Evolutionary conservation across 371 early-diverging fungal species (phyloP), one percentile per base, ranked within the genome.

Genomic region (Rhizopus arrhizus): DNA sequence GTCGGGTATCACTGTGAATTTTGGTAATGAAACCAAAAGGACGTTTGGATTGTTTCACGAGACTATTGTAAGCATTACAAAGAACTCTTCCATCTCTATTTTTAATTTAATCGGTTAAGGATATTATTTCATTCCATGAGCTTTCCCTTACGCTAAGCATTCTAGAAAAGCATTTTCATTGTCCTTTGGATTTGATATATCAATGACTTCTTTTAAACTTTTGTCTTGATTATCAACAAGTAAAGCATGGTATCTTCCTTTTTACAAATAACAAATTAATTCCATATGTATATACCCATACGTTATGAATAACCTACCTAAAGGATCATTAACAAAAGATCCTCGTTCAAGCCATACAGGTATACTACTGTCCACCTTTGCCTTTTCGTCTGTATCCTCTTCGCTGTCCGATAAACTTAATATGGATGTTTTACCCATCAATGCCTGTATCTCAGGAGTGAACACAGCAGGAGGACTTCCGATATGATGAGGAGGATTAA

Each of bases 11-110:
- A 12, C 74, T 71, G 46, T 87, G 83, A 22, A 83, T 75, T 53
- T 87, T 84, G 56, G 73, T 81, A 31, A 87, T 84, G n/a, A 80
- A 68, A 8, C 85, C 87, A 70, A 87, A 87, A 1, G 85, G 85
- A 56, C 85, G 76, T 59, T 75, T 76, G 15, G 85, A 84, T 29
- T 80, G 79, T 40, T 80, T 73, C 13, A 84, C 79, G 29, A 87
- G 66, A 34, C 74, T 72, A 61, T 85, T 84, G 65, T 84, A 85
- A 3, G 70, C 80, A 63, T 67, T 75, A 55, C 87, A 85, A 22
- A 87, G 58, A 8, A 76, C 63, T 34, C 74, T 80, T n/a, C 85
- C 87, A 50, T 83, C 82, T 3, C 85, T 87, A 66, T n/a, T 22
- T 22, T 22, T 22, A 22, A 22, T 22, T 1, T 22, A 22, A 22